Evolutionary conservation across 2,329 filamentous ascomycete genomes (phyloP).

Genomic region (Talaromyces funiculosus): DNA sequence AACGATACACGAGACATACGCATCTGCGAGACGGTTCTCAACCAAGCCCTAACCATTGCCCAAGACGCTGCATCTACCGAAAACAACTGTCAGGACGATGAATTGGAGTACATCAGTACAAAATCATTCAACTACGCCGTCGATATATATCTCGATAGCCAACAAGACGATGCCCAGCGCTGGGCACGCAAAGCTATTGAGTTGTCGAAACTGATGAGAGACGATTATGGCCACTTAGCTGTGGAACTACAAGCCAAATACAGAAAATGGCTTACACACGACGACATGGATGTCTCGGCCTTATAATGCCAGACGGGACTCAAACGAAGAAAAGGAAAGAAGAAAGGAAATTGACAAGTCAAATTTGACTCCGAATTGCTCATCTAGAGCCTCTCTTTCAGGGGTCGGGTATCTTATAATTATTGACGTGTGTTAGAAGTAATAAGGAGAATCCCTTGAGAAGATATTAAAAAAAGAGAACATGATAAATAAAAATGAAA

Average conservation of each 20-base stretch:
- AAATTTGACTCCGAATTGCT: slow-evolving; percentile 3
- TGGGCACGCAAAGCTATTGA: slow-evolving; percentile 35
- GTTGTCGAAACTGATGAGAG: slow-evolving; percentile 25
- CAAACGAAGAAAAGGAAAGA: neutral
- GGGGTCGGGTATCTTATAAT: slow-evolving; percentile 11
- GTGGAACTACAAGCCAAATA: slow-evolving; percentile 25
- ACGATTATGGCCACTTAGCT: neutral
- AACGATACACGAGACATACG: slow-evolving; percentile 29
- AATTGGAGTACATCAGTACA: slow-evolving; percentile 54
- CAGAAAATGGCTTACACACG: slow-evolving; percentile 19
- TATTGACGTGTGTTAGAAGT: neutral
- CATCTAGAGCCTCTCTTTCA: slow-evolving; percentile 1
- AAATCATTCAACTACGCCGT: slow-evolving; percentile 52
- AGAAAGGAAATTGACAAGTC: neutral
- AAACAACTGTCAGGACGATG: slow-evolving; percentile 45
- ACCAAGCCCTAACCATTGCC: slow-evolving; percentile 28
- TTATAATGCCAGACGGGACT: neutral
- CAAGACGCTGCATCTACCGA: slow-evolving; percentile 16
- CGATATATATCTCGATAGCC: slow-evolving; percentile 43
- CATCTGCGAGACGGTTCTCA: slow-evolving; percentile 20
- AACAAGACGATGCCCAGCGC: slow-evolving; percentile 27
- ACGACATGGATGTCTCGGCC: neutral
- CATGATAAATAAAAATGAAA: neutral
- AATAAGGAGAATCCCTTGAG: neutral
- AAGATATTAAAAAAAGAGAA: neutral